Evolutionary conservation across 1,139 yeast species (phyloP).

Genomic region (Taiozyma sp.): DNA sequence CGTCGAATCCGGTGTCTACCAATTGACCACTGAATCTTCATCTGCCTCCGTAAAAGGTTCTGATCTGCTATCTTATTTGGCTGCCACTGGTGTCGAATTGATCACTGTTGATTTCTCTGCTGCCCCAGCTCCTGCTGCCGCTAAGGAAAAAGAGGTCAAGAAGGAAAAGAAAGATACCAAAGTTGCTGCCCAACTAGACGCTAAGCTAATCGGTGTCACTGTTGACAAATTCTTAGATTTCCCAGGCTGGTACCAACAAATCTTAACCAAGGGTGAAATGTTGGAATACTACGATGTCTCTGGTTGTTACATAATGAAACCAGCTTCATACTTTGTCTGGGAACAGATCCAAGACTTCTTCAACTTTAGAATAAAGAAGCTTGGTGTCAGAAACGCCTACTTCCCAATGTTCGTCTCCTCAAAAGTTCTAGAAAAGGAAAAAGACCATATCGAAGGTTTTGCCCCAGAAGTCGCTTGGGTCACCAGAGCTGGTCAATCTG

Average conservation of each 20-base stretch:
- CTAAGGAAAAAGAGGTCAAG: constrained; percentile 26
- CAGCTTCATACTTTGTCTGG: constrained; percentile 94
- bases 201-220: constrained; percentile 93
- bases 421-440: constrained; percentile 90
- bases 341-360: constrained; percentile 90
- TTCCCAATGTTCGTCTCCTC: constrained; percentile 99
- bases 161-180: constrained; percentile 20
- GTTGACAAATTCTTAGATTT: constrained; percentile 90
- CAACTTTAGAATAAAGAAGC: constrained; percentile 68
- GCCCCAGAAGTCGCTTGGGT: constrained; percentile 99
- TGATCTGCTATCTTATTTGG: constrained; percentile 48
- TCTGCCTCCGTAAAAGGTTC: constrained; percentile 53
- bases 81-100: constrained; percentile 50
- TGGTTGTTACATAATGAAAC: constrained; percentile 97
- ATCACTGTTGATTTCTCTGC: constrained; percentile 23
- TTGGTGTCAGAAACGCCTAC: constrained; percentile 93
- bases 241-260: constrained; percentile 97
- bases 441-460: constrained; percentile 98
- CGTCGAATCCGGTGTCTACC: constrained; percentile 39
- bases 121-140: constrained; percentile 23
- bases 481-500: constrained; percentile 90
- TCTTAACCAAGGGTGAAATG: constrained; percentile 95
- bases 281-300: constrained; percentile 97
- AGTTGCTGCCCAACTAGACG: constrained; percentile 61
- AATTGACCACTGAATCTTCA: constrained; percentile 54